These are phyloP conservation scores for Pestalotiopsis sp. DNA, from an alignment of 2,329 filamentous ascomycete species.

Conservation along the genomic window DNA sequence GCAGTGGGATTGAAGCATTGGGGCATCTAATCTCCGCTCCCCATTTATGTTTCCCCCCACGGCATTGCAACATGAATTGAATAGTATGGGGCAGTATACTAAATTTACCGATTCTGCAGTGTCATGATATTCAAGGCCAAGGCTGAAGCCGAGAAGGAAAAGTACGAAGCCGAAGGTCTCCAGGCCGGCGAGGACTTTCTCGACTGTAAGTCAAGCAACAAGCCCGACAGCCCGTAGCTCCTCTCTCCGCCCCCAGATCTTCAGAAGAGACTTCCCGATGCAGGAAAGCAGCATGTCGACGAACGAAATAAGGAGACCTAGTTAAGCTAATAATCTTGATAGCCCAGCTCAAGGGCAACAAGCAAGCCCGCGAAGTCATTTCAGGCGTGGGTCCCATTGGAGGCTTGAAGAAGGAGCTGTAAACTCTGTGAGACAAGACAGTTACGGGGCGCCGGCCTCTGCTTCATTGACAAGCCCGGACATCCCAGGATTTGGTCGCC, in stretches of 20 bases:
- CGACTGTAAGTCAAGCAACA: conserved; percentile 29
- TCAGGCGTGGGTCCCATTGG: conserved; percentile 30
- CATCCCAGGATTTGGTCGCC: not conserved
- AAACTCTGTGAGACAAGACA: not conserved
- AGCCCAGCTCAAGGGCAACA: conserved; percentile 39
- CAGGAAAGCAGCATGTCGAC: not conserved
- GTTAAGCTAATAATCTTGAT: not conserved
- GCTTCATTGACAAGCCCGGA: not conserved
- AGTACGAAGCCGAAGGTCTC: conserved; percentile 38
- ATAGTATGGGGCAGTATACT: not conserved
- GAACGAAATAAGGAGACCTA: not conserved
- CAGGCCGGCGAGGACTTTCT: conserved; percentile 34
- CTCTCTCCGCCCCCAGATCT: not conserved
- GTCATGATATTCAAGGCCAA: conserved; percentile 42
- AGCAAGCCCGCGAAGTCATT: conserved; percentile 36
- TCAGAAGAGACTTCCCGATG: not conserved
- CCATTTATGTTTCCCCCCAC: too few relatives aligned
- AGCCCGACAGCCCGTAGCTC: not conserved
- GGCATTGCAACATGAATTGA: not conserved
- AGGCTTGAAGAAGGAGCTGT: conserved; percentile 34
- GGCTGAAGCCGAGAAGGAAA: conserved; percentile 42
- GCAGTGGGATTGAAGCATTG: too few relatives aligned
- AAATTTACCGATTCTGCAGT: conserved; percentile 9
- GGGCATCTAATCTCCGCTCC: too few relatives aligned
- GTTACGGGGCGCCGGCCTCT: not conserved